Evolutionary conservation across 331 rosid species (phyloP), one percentile per base, ranked within the genome.

Genomic region (Rhamnella rubrinervis): DNA sequence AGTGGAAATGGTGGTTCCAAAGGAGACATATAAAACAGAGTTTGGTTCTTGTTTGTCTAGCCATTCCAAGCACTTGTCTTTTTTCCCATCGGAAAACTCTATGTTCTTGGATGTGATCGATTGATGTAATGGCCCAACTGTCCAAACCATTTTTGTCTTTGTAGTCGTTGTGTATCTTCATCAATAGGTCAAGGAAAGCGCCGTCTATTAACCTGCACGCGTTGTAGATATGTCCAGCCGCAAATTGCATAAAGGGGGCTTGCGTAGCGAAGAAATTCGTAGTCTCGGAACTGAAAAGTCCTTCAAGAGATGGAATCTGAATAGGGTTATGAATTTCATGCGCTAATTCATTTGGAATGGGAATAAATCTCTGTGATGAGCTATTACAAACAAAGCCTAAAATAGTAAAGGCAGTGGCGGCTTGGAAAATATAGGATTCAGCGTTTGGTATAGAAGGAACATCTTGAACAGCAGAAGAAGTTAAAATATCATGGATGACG

Each of bases 41-140:
- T 53, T 53, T 17, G 25, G 58, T 7, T 53, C 26, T 18, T 53
- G 58, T 53, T 53, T 53, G 58, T n/a, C 58, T 18, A 53, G 58
- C 58, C 58, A 53, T 20, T 53, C 58, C 58, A 53, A 53, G 58
- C 58, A 53, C n/a, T 53, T n/a, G 58, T 53, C 9, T 53, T 18
- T n/a, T 6, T 18, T 18, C 3, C 8, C 25, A 5, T 9, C 11
- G 49, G 49, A 9, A 44, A 12, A 49, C 6, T 49, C 18, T 49
- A 14, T 49, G n/a, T 49, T 49, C 5, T 49, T 49, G 55, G 15
- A 49, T 49, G 55, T 14, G 5, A 49, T 23, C 23, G 1, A 2
- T 49, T n/a, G 58, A 11, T 53, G 20, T 53, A 53, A 52, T 6
- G 57, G 57, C 21, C 57, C 57, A 52, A 53, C 10, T 53, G 58